Percentiles rank a stretch among this genome's conserved stretches.
These are phyloP conservation scores for Alternaria brassicicola DNA, from an alignment of 2,329 filamentous ascomycete genomes.

Conservation along the genomic window DNA sequence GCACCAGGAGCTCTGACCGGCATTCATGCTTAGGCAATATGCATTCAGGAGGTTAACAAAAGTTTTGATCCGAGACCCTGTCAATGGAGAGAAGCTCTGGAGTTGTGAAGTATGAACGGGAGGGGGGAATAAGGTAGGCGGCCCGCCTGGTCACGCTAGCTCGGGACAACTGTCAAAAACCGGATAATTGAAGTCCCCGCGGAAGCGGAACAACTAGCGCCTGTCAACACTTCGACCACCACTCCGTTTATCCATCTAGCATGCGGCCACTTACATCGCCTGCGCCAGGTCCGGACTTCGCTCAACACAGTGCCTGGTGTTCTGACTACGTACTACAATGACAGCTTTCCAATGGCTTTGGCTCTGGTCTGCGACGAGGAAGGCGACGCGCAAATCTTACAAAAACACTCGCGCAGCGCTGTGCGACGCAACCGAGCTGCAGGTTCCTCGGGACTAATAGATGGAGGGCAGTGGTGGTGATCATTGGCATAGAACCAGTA, in stretches of 20 bases:
- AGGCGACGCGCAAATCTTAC: background rate
- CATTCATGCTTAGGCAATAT: background rate
- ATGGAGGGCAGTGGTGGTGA: background rate
- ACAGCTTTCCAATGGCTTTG: background rate
- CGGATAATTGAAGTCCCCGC: constrained; percentile 10
- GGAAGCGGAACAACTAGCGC: constrained; percentile 6
- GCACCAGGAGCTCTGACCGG: background rate
- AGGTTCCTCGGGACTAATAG: background rate
- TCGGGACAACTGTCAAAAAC: background rate
- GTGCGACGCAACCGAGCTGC: background rate
- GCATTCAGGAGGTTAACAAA: background rate
- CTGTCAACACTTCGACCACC: background rate
- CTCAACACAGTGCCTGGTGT: background rate
- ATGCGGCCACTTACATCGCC: constrained; percentile 3
- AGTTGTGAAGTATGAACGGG: constrained; percentile 1
- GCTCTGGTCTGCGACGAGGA: background rate
- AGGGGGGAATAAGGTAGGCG: constrained; percentile 3
- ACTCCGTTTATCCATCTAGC: constrained; percentile 3
- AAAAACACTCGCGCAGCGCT: background rate
- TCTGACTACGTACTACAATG: background rate
- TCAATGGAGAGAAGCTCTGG: background rate
- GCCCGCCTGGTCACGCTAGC: constrained; percentile 7
- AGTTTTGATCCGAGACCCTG: background rate
- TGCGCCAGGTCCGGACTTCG: background rate
- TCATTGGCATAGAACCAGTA: background rate